Base-by-base conservation (phyloP, 108 stramenopile species). In the Skeletonema grethae region DNA sequence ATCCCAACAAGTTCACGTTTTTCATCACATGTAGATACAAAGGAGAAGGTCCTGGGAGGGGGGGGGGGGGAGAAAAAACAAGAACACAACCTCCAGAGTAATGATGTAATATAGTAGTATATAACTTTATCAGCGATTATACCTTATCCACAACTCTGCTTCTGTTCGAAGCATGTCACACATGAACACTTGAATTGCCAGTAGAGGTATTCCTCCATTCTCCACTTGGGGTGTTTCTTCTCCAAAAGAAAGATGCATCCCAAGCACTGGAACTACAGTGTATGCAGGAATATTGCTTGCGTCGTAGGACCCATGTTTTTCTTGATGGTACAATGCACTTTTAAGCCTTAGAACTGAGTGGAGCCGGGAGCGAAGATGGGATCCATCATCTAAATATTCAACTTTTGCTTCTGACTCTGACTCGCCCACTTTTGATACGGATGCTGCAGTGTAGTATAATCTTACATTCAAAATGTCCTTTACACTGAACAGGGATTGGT, bases 101-200 rank as follows among this genome's bases (percentile, higher is more conserved):
- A 22, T 53, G 15, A 22, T 22, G 22, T 53, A 53, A 53, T 53
- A 7, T 22, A 53, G 50, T 53, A 53, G 50, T 22, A n/a, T 22
- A 53, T 53, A 9, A 4, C 15, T 53, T 50, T 5, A 53, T 53
- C 50, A 43, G 5, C 41, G 50, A 22, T 73, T 66, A 67, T 76
- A 35, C 9, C 79, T 67, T 15, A 86, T 72, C 87, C 87, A 90
- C 43, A 81, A 69, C 57, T 90, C 89, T 1, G 88, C 90, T 78
- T 95, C 90, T 61, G 90, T 78, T 22, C 83, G 85, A 31, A 87
- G 73, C 22, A 86, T 77, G 73, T 95, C 89, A 25, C 82, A 43
- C 7, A 85, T 24, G 61, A 83, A 66, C 24, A 84, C 77, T 74
- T 91, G 93, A 77, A 91, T 88, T 2, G 89, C 88, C 9, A 90